phyloP scores from a whole-genome alignment of 805 yeast genomes.

The Nakazawaea wickerhamii region DNA sequence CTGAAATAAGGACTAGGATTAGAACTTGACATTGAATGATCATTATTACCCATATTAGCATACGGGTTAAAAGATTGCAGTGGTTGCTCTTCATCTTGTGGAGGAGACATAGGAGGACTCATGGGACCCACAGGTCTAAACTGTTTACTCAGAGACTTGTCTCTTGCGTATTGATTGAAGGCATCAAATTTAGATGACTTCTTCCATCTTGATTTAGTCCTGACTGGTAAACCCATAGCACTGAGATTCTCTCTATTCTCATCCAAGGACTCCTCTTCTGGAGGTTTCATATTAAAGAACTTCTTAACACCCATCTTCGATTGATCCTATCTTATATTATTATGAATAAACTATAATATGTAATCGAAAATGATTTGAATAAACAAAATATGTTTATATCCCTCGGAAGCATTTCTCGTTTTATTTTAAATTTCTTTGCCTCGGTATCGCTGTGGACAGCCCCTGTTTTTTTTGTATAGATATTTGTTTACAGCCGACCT shows the following conservation, averaged over 20 bases:
- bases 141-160: slow-evolving; percentile 23
- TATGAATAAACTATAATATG: too few species aligned
- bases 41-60: background rate
- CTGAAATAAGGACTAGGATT: background rate
- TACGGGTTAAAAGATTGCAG: background rate
- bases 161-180: slow-evolving; percentile 40
- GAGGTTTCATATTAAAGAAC: slow-evolving; percentile 40
- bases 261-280: slow-evolving; percentile 39
- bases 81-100: background rate
- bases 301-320: slow-evolving; percentile 41
- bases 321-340: background rate
- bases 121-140: background rate
- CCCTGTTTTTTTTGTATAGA: too few species aligned
- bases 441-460: too few species aligned
- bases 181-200: slow-evolving; percentile 41
- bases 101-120: background rate
- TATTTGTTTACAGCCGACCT: too few species aligned
- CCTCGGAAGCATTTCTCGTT: too few species aligned
- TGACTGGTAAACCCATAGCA: slow-evolving; percentile 37
- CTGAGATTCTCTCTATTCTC: slow-evolving; percentile 35
- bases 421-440: too few species aligned
- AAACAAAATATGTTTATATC: too few species aligned
- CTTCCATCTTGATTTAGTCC: slow-evolving; percentile 22
- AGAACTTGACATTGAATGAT: background rate
- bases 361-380: too few species aligned